Conservation (phyloP, 2,329 filamentous ascomycete species). For the Fusarium incarnatum region DNA sequence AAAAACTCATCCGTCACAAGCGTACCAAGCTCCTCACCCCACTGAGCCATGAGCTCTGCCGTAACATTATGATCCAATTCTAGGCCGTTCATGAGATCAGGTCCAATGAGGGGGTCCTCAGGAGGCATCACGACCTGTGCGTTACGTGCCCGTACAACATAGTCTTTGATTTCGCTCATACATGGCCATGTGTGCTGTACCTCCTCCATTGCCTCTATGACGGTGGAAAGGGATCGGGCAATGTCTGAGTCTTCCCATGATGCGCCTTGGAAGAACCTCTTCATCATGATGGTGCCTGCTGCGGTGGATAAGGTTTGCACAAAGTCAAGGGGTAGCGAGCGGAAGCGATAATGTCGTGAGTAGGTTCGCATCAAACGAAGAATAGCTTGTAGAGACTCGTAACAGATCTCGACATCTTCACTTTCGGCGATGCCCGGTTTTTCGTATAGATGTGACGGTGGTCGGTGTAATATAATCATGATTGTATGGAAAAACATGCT, state of each 20-base stretch:
- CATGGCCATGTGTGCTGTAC: constrained; percentile 64
- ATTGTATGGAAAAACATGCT: constrained; percentile 62
- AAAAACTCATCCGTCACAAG: constrained; percentile 52
- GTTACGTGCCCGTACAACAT: constrained; percentile 48
- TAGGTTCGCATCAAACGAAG: constrained; percentile 59
- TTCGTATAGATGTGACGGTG: constrained; percentile 58
- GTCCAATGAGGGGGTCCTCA: constrained; percentile 49
- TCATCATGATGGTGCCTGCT: constrained; percentile 61
- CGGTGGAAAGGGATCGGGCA: constrained; percentile 60
- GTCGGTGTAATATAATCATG: constrained; percentile 64
- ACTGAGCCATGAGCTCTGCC: constrained; percentile 46
- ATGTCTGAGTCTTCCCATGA: constrained; percentile 60
- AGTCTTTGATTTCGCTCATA: constrained; percentile 56
- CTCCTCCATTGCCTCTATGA: constrained; percentile 62
- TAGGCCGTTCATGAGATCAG: constrained; percentile 51
- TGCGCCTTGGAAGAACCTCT: constrained; percentile 55
- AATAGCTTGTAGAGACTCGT: constrained; percentile 60
- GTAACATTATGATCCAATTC: constrained; percentile 44
- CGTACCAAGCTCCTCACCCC: constrained; percentile 50
- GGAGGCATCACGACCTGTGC: constrained; percentile 49
- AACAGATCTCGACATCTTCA: constrained; percentile 63
- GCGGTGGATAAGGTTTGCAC: constrained; percentile 62
- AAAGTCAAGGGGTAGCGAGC: constrained; percentile 60
- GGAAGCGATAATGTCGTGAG: constrained; percentile 57
- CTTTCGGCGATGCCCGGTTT: constrained; percentile 54